Base-by-base conservation (phyloP, 2,329 filamentous ascomycete genomes). In the Exophiala spinifera region DNA sequence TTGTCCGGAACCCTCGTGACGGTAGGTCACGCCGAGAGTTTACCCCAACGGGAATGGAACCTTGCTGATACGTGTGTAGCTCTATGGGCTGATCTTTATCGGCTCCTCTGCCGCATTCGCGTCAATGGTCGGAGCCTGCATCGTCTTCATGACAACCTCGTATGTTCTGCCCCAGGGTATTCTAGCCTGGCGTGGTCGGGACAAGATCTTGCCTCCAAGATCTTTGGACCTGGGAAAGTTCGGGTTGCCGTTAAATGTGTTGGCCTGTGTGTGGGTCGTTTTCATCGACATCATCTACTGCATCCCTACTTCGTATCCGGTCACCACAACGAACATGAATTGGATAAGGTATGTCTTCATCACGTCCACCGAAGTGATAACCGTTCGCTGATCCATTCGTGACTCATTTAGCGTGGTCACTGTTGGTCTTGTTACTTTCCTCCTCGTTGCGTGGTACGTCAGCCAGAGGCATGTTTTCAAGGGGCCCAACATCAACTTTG, bases 21-120 rank as follows among this genome's bases (percentile, higher is more conserved):
- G 25, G 49, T 45, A 33, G 4, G 68, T 78, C 3, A 70, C 79
- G 70, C 10, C 74, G 70, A 0, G n/a, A n/a, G n/a, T n/a, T n/a
- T n/a, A n/a, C n/a, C n/a, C n/a, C n/a, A n/a, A n/a, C n/a, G n/a
- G n/a, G n/a, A n/a, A n/a, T n/a, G n/a, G n/a, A n/a, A n/a, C n/a
- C n/a, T n/a, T n/a, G 72, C 17, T 76, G 74, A 53, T 70, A 75
- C 1, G 64, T 73, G 49, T 69, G 69, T 10, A 66, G 59, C 2
- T 69, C 0, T 70, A 70, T 37, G 72, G 74, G 0, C 66, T 80
- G 25, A 78, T 80, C 67, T 79, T 79, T 61, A 73, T 80, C 50
- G 77, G 76, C 25, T 78, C 76, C 13, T 64, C 67, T 20, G 65
- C 69, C 4, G 75, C 74, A 6, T 67, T 76, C 37, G 69, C 71